phyloP scores from a whole-genome alignment of 2,329 filamentous ascomycete species.

The Aspergillus sp. region DNA sequence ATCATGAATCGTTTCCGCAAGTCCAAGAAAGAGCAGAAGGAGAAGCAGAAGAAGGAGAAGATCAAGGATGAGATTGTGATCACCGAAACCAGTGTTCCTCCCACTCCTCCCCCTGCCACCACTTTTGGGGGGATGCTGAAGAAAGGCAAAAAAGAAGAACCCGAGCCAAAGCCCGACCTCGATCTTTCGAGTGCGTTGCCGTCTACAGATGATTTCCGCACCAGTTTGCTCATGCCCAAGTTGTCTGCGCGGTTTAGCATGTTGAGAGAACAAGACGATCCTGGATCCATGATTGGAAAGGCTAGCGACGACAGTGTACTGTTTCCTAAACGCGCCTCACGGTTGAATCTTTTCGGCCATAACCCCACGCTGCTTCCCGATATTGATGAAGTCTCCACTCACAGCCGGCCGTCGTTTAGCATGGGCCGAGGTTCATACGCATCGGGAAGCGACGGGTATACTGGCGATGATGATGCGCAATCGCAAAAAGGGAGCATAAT shows the following conservation, averaged over 20 bases:
- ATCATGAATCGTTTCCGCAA: slow-evolving; percentile 45
- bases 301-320: slow-evolving; percentile 94
- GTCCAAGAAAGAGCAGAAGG: slow-evolving; percentile 34
- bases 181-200: slow-evolving; percentile 75
- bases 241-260: slow-evolving; percentile 95
- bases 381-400: slow-evolving; percentile 82
- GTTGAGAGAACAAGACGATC: slow-evolving; percentile 92
- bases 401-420: slow-evolving; percentile 58
- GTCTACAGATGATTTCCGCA: slow-evolving; percentile 84
- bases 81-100: slow-evolving; percentile 40
- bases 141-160: slow-evolving; percentile 51
- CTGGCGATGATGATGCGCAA: slow-evolving; percentile 63
- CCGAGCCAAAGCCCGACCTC: slow-evolving; percentile 57
- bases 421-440: slow-evolving; percentile 65
- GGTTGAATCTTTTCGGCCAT: slow-evolving; percentile 70
- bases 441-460: slow-evolving; percentile 59
- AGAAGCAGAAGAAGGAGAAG: slow-evolving; percentile 21
- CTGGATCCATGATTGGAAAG: slow-evolving; percentile 83
- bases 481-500: slow-evolving; percentile 70
- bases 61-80: slow-evolving; percentile 20
- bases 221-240: slow-evolving; percentile 92
- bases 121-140: slow-evolving; percentile 43
- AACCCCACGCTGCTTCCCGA: slow-evolving; percentile 65
- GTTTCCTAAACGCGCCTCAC: slow-evolving; percentile 76
- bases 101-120: slow-evolving; percentile 16